Evolutionary conservation across 331 rosid genomes (phyloP), one percentile per base, ranked within the genome.

Genomic region (Prunus yedoensis): DNA sequence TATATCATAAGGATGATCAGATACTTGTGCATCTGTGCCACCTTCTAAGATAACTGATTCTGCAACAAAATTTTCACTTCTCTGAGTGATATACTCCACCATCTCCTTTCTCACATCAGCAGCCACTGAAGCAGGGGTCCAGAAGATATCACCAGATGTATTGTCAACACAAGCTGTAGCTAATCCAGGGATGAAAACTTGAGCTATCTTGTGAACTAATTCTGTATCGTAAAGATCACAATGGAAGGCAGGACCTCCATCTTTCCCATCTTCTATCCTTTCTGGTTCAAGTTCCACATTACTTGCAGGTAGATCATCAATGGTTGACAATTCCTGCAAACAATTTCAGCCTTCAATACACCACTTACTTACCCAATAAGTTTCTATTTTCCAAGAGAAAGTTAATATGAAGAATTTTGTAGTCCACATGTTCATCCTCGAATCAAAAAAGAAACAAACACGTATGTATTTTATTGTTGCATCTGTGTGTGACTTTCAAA

Each of bases 11-110:
- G 98, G 96, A 71, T 88, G 86, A 73, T 84, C 91, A 4, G 87
- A 83, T 27, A 41, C 84, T 68, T 86, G 92, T 3, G 82, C 82
- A 0, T 87, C 94, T 0, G 86, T 79, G 43, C 81, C 89, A 62
- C 83, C 87, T 71, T 89, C 96, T 45, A 89, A 71, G 70, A 94
- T 71, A 66, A 94, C 80, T 21, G 87, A 81, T 70, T 91, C 97
- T 0, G 97, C 94, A 14, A 94, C 85, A 71, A 87, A 94, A 8
- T 78, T 83, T 80, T 94, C 93, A n/a, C 97, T 91, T 80, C 97
- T 88, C 54, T 75, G 83, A 58, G 83, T 87, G 30, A 90, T 46
- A 68, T 84, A 88, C 1, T 89, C 94, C 54, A 85, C 86, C 96
- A 94, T 86, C 83, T 91, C 98, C 85, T 87, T 91, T 74, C 98